Conservation (phyloP, 176 grass and related monocot genomes). For the Miscanthus lutarioriparius region DNA sequence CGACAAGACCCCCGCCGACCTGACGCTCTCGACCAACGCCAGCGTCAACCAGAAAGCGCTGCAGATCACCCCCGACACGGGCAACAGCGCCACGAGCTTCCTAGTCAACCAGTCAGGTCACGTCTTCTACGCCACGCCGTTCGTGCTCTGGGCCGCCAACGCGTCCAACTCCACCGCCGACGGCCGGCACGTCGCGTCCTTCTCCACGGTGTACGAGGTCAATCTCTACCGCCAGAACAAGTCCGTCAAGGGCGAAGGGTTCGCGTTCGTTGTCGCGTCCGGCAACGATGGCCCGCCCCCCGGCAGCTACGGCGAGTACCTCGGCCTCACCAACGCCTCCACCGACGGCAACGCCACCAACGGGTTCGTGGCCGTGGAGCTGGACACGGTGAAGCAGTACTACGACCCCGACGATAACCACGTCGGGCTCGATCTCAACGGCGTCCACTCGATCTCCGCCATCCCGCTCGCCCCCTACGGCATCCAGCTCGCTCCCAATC, state of each 20-base stretch:
- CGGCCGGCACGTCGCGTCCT: conserved; percentile 53
- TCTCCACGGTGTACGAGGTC: conserved; percentile 61
- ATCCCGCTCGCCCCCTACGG: conserved; percentile 42
- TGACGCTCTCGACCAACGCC: conserved; percentile 31
- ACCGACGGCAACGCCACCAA: conserved; percentile 49
- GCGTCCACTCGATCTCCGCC: conserved; percentile 29
- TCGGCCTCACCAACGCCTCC: conserved; percentile 78
- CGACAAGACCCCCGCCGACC: not conserved
- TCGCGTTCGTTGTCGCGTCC: conserved; percentile 71
- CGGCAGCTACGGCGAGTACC: conserved; percentile 41
- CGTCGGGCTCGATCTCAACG: conserved; percentile 81
- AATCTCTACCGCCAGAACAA: conserved; percentile 45
- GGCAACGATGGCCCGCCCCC: not conserved
- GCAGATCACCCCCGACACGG: conserved; percentile 67
- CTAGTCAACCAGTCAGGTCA: conserved; percentile 60
- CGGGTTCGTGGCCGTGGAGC: conserved; percentile 69
- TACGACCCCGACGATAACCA: conserved; percentile 87
- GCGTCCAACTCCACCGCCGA: conserved; percentile 4
- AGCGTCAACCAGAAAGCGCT: conserved; percentile 35
- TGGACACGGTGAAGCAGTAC: conserved; percentile 63
- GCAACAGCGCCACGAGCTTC: not conserved
- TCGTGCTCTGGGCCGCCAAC: conserved; percentile 49
- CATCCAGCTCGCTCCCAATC: conserved; percentile 52
- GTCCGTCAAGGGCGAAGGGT: conserved; percentile 49
- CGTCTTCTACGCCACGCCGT: conserved; percentile 39